Evolutionary conservation across 192 early-diverging fungal species (phyloP).

Genomic region (Backusella westeae): DNA sequence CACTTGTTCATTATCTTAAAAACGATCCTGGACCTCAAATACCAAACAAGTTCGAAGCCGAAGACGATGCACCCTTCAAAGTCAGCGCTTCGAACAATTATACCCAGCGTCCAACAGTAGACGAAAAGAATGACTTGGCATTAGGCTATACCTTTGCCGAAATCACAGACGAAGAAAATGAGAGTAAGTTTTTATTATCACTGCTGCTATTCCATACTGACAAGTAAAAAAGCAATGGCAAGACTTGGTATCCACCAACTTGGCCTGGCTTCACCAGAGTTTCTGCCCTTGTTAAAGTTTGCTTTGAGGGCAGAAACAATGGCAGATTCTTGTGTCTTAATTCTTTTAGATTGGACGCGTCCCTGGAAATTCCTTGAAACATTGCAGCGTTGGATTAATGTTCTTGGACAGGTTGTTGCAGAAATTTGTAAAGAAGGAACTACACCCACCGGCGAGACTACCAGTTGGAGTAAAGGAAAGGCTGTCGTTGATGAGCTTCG

Average conservation of each 20-base stretch:
- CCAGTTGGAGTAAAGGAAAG: constrained; percentile 62
- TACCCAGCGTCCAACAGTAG: constrained; percentile 35
- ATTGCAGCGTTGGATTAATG: constrained; percentile 74
- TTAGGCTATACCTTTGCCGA: constrained; percentile 83
- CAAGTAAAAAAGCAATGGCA: constrained; percentile 44
- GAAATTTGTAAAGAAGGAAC: constrained; percentile 51
- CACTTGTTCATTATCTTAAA: constrained; percentile 68
- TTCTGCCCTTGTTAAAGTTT: constrained; percentile 67
- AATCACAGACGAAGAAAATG: constrained; percentile 86
- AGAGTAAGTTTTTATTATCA: constrained; percentile 45
- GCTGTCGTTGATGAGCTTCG: constrained; percentile 68
- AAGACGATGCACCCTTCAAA: constrained; percentile 41
- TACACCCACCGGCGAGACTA: constrained; percentile 18
- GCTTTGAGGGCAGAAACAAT: constrained; percentile 67
- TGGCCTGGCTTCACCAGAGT: constrained; percentile 64
- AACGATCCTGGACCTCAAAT: constrained; percentile 40
- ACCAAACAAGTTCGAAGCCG: constrained; percentile 28
- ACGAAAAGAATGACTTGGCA: constrained; percentile 71
- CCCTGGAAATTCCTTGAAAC: constrained; percentile 86
- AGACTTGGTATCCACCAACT: constrained; percentile 82
- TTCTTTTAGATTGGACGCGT: constrained; percentile 88
- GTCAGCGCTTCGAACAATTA: constrained; percentile 42
- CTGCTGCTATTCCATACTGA: neutral
- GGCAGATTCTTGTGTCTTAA: constrained; percentile 60
- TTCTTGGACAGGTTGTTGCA: constrained; percentile 60